Conservation (phyloP, 306 rosid genomes). For the barrel medic (Medicago truncatula) region DNA sequence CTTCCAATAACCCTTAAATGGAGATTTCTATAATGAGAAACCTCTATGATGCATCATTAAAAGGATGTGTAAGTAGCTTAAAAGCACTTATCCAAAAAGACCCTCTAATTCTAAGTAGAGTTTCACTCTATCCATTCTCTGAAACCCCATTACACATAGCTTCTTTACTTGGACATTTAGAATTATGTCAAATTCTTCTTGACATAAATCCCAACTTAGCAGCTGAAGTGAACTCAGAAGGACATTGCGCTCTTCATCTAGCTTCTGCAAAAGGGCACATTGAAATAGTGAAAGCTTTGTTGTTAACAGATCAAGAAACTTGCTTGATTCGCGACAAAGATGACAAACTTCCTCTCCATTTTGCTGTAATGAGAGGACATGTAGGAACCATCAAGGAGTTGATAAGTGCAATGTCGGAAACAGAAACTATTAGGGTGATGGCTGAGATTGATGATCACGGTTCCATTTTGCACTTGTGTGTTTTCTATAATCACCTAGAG, state of each 20-base stretch:
- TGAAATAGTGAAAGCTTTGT: constrained; percentile 36
- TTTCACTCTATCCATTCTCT: constrained; percentile 29
- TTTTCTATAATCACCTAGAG: constrained; percentile 33
- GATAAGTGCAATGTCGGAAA: constrained; percentile 1
- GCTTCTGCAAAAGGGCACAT: constrained; percentile 47
- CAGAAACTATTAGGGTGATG: neutral
- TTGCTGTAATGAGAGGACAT: constrained; percentile 47
- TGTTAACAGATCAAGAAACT: neutral
- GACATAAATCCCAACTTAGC: constrained; percentile 16
- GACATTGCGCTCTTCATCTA: constrained; percentile 49
- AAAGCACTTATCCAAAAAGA: constrained; percentile 28
- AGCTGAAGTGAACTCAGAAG: constrained; percentile 36
- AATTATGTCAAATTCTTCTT: constrained; percentile 42
- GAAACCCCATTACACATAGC: constrained; percentile 51
- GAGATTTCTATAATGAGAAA: constrained; percentile 17
- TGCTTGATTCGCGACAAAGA: constrained; percentile 42
- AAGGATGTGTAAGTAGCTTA: constrained; percentile 38
- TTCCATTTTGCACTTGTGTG: constrained; percentile 41
- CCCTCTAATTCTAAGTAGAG: constrained; percentile 30
- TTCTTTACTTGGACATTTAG: constrained; percentile 42
- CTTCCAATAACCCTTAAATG: constrained; percentile 12
- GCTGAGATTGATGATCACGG: constrained; percentile 9
- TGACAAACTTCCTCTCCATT: constrained; percentile 48
- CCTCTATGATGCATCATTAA: constrained; percentile 41
- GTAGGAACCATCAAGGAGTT: constrained; percentile 31